Conservation (phyloP, 2,329 filamentous ascomycete species). For the Ceratocystis variospora region DNA sequence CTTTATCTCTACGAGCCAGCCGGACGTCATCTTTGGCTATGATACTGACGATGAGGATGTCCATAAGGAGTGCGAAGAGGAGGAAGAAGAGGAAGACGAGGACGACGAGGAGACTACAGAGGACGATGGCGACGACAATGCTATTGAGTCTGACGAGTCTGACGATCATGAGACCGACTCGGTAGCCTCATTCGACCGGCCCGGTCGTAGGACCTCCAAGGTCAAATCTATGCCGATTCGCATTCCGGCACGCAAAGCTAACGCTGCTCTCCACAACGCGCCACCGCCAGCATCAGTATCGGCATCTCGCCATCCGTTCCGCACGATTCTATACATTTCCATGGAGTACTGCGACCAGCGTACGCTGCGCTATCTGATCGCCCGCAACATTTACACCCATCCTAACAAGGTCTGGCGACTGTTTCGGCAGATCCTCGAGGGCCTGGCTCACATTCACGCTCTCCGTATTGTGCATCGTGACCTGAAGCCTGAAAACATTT, state of each 20-base stretch:
- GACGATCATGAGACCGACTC: conserved; percentile 4
- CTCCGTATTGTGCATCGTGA: conserved; percentile 91
- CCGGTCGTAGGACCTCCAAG: background rate
- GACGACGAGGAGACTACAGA: conserved; percentile 25
- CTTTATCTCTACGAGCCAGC: conserved; percentile 51
- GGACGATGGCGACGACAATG: conserved; percentile 27
- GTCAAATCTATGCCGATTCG: conserved; percentile 4
- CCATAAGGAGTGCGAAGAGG: conserved; percentile 27
- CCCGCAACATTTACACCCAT: conserved; percentile 58
- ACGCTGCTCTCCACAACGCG: background rate
- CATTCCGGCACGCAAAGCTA: background rate
- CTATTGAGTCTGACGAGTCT: conserved; percentile 18
- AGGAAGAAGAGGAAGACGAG: conserved; percentile 28
- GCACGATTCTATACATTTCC: conserved; percentile 81
- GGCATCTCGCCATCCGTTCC: conserved; percentile 30
- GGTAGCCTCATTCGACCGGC: background rate
- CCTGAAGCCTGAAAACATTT: conserved; percentile 93
- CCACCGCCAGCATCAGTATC: conserved; percentile 27
- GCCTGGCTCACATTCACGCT: conserved; percentile 75
- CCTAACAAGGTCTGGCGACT: conserved; percentile 74
- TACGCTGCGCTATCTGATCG: conserved; percentile 80
- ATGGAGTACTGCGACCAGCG: conserved; percentile 98
- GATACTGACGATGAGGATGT: conserved; percentile 30
- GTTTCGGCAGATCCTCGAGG: conserved; percentile 82
- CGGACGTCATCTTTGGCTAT: conserved; percentile 65